Conservation (phyloP, 1,284 basidiomycete species). For the Naganishia albida region DNA sequence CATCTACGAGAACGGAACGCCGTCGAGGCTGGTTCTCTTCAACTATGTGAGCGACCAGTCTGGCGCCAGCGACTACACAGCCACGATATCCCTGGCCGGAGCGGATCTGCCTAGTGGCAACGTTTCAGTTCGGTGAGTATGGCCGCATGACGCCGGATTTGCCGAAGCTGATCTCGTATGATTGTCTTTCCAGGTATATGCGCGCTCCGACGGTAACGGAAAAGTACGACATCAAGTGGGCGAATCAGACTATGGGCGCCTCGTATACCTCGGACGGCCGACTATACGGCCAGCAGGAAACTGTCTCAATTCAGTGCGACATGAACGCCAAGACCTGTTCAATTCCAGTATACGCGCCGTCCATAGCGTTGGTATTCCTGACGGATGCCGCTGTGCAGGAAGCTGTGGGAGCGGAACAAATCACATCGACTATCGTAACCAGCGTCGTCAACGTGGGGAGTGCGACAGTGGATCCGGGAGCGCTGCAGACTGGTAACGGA, state of each 20-base stretch:
- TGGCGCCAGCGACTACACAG: constrained; percentile 55
- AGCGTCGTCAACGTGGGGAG: constrained; percentile 45
- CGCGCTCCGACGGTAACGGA: constrained; percentile 58
- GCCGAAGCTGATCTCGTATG: constrained; percentile 17
- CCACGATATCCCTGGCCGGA: constrained; percentile 44
- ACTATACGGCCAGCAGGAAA: constrained; percentile 58
- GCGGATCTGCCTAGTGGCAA: constrained; percentile 53
- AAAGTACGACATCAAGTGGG: constrained; percentile 73
- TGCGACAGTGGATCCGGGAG: constrained; percentile 47
- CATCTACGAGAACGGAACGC: constrained; percentile 60
- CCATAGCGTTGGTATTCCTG: constrained; percentile 71
- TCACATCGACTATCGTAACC: constrained; percentile 62
- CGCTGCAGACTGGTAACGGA: constrained; percentile 53
- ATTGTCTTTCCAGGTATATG: constrained; percentile 51
- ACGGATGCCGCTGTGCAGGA: constrained; percentile 56
- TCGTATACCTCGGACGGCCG: constrained; percentile 67
- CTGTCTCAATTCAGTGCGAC: constrained; percentile 62
- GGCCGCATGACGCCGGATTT: background rate
- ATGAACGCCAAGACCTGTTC: constrained; percentile 59
- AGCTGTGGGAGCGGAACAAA: constrained; percentile 47
- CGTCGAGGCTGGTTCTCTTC: constrained; percentile 65
- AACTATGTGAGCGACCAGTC: constrained; percentile 60
- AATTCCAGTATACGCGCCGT: constrained; percentile 68
- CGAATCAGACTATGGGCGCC: constrained; percentile 67
- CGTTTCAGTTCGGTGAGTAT: constrained; percentile 62